Conservation (phyloP, 192 early-diverging fungal species). For the Dispira simplex region DNA sequence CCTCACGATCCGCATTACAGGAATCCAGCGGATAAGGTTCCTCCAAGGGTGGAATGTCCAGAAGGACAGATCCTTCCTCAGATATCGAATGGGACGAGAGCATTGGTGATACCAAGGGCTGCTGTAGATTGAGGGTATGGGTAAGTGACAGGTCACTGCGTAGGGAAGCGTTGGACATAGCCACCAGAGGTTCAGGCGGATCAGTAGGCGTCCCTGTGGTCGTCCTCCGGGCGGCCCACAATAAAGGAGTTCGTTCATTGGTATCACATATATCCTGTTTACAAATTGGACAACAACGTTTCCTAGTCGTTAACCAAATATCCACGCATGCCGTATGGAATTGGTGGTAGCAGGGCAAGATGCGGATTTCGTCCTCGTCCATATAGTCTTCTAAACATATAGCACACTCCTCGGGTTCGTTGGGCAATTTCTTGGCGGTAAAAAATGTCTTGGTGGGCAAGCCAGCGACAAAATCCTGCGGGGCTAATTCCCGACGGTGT, state of each 20-base stretch:
- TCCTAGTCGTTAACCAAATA: conserved; percentile 74
- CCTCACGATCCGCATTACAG: no score
- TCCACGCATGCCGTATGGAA: conserved; percentile 86
- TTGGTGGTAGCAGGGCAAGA: conserved; percentile 76
- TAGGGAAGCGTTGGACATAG: not conserved
- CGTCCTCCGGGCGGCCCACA: no score
- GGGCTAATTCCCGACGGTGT: conserved; percentile 58
- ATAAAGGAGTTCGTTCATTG: not conserved
- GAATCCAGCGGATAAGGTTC: no score
- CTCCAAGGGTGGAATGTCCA: not conserved
- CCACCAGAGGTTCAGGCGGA: no score
- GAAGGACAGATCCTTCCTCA: not conserved
- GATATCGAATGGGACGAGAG: not conserved
- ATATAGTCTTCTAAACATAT: conserved; percentile 90
- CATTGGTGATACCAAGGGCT: not conserved
- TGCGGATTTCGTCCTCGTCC: conserved; percentile 58
- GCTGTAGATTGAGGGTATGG: not conserved
- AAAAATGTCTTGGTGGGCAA: conserved; percentile 58
- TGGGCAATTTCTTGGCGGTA: conserved; percentile 40
- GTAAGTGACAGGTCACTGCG: not conserved
- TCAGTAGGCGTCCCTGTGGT: no score
- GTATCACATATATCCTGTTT: conserved; percentile 30
- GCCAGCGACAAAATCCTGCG: conserved; percentile 50
- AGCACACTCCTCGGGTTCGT: conserved; percentile 69
- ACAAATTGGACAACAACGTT: conserved; percentile 73